Conservation (phyloP, 306 rosid species). For the Senna siamea region DNA sequence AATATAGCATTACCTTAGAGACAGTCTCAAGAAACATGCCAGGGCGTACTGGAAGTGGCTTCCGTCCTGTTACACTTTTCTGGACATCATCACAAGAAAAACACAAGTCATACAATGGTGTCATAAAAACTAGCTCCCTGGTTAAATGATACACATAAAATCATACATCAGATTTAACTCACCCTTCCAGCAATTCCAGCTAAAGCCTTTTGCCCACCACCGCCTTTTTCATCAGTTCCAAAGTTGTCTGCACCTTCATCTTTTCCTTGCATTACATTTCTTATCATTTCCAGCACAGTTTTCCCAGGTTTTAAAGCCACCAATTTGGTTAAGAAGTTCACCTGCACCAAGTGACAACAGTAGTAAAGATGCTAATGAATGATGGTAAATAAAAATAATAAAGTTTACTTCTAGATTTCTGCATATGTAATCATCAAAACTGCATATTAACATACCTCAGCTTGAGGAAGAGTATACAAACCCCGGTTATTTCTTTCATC, state of each 20-base stretch:
- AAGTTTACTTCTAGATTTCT: constrained; percentile 4
- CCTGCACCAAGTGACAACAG: constrained; percentile 54
- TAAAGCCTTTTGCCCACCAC: constrained; percentile 33
- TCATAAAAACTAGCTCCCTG: constrained; percentile 5
- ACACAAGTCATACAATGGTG: constrained; percentile 19
- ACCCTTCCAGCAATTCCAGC: constrained; percentile 82
- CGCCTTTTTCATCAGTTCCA: constrained; percentile 45
- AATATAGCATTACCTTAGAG: constrained; percentile 63
- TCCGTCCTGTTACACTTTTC: constrained; percentile 71
- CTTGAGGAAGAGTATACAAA: constrained; percentile 79
- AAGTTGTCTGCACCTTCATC: constrained; percentile 79
- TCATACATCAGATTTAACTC: constrained; percentile 40
- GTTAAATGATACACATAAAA: constrained; percentile 31
- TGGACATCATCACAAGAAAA: constrained; percentile 43
- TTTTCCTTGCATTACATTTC: constrained; percentile 91
- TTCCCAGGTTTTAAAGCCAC: constrained; percentile 91
- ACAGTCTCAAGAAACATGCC: constrained; percentile 99
- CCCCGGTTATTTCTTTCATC: constrained; percentile 95
- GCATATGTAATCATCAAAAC: constrained; percentile 30
- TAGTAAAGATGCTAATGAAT: constrained; percentile 21
- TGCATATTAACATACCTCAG: constrained; percentile 67
- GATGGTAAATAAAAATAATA: background rate
- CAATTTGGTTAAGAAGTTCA: constrained; percentile 84
- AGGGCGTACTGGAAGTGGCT: constrained; percentile 85
- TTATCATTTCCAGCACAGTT: constrained; percentile 81